Evolutionary conservation across 208 protist species (phyloP).

Genomic region (Wallacemonas sp.): DNA sequence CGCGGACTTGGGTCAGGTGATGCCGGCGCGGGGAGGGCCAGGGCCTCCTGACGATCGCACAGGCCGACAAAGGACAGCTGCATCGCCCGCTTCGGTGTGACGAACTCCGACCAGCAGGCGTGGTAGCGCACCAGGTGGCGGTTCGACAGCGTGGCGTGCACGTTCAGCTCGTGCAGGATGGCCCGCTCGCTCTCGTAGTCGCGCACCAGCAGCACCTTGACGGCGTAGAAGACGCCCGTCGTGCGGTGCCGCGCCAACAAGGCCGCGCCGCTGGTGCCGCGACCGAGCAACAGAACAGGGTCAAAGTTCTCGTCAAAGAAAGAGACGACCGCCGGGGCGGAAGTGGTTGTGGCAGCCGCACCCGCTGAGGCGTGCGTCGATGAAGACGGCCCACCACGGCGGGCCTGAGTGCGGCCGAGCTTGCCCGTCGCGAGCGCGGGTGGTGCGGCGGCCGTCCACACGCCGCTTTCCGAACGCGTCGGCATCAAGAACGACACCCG

Average conservation of each 20-base stretch:
- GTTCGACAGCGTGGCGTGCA: slow-evolving; percentile 71
- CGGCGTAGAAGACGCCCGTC: slow-evolving; percentile 82
- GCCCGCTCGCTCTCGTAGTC: slow-evolving; percentile 69
- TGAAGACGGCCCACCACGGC: neutral
- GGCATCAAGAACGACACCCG: slow-evolving; percentile 11
- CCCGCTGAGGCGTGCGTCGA: neutral
- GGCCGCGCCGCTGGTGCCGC: slow-evolving; percentile 70
- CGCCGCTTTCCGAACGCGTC: neutral
- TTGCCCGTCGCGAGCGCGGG: neutral
- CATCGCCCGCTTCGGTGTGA: slow-evolving; percentile 60
- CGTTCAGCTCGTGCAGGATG: slow-evolving; percentile 68
- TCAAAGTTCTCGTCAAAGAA: slow-evolving; percentile 92
- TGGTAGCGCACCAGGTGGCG: slow-evolving; percentile 77
- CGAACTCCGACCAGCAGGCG: slow-evolving; percentile 78
- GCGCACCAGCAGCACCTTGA: slow-evolving; percentile 79
- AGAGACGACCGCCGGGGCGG: slow-evolving; percentile 14
- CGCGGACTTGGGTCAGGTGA: neutral
- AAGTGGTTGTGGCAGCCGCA: slow-evolving; percentile 20
- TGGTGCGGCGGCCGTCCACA: neutral
- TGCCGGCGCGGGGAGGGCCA: neutral
- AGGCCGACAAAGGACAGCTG: slow-evolving; percentile 77
- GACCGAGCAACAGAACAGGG: slow-evolving; percentile 62
- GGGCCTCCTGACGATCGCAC: slow-evolving; percentile 38
- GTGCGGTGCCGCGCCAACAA: slow-evolving; percentile 77
- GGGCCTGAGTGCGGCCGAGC: too few relatives aligned